Evolutionary conservation across 805 yeast genomes (phyloP), one percentile per base, ranked within the genome.

Genomic region (Ogataea minuta): DNA sequence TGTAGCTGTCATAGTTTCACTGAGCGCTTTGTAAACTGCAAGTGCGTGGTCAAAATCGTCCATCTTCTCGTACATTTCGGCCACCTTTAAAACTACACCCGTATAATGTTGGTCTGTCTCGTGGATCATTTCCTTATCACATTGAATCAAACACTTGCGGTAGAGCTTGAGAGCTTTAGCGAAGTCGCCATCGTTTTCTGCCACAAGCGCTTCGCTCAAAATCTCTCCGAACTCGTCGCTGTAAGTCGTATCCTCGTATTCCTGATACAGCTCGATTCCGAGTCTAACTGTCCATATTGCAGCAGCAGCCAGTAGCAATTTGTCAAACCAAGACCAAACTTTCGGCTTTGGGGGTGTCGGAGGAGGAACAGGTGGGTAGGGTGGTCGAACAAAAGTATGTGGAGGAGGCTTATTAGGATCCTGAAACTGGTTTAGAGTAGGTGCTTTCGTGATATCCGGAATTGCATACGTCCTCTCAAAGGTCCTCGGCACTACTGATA

Each of bases 41-140:
- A 49, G 32, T 2, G 64, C 60, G 29, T 54, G 58, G 32, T 56
- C 57, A 26, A 44, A 48, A n/a, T 52, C 34, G 7, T 46, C 52
- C 12, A 50, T 16, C 17, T 41, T 43, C 36, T 88, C 96, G 58
- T 76, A 84, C 81, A 86, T 79, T 53, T 88, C 95, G 10, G 84
- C 95, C n/a, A 43, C 35, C 53, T 89, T 85, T 59, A 89, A 66
- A 55, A 87, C 90, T 32, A 88, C 74, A 0, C 96, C 95, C 0
- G 96, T 87, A 59, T 84, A 89, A 56, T 85, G 93, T 56, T 86
- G 93, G 34, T 77, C 66, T 26, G 82, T 51, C 6, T 71, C 72
- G 44, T 76, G 74, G 54, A 82, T 54, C 0, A 67, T 70, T 30
- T 76, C 62, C 13, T 69, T 64, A 35, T 82, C 76, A 28, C 87